Evolutionary conservation across 129 eudicot species (phyloP), one percentile per base, ranked within the genome.

Genomic region (Ambrosia artemisiifolia): DNA sequence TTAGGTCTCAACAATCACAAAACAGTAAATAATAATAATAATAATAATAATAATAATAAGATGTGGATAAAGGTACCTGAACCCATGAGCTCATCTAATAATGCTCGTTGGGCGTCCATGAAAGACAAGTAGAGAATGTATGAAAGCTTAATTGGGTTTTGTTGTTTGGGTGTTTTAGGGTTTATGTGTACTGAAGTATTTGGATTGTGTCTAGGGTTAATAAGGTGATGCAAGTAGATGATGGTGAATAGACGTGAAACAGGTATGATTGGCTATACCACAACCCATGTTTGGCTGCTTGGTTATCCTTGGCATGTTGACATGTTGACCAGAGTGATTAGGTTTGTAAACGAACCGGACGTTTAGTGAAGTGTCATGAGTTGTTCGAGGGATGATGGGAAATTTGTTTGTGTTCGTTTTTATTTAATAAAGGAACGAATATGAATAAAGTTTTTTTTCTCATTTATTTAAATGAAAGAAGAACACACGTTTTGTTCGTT

Each of bases 71-170:
- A 18, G 28, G 67, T 14, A 90, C 99, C 99, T 81, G 96, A 63
- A 48, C 99, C 99, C 97, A 94, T 88, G 65, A 94, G 99, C 84
- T 94, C 99, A 64, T 94, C 99, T 20, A 94, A 89, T 83, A 94
- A 81, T 61, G 99, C 99, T 78, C 99, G 75, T 75, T 94, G 99
- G 43, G 99, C 99, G 69, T 94, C 99, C 99, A 94, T 94, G 62
- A 71, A 18, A 2, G n/a, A n/a, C n/a, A n/a, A n/a, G n/a, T n/a
- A n/a, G 33, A 57, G 63, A 47, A 47, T 47, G 62, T 60, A 30
- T 33, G 71, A 44, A 55, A 75, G 63, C 69, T 63, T 46, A 57
- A 67, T 48, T 38, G 20, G 20, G 0, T 16, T 12, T 51, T 13
- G 11, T 51, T 12, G 71, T 49, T 34, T 69, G 71, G 33, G 65